Percentiles rank a stretch among this genome's conserved stretches.
Conservation (phyloP, 2,329 filamentous ascomycete genomes). For the Colletotrichum shisoi region DNA sequence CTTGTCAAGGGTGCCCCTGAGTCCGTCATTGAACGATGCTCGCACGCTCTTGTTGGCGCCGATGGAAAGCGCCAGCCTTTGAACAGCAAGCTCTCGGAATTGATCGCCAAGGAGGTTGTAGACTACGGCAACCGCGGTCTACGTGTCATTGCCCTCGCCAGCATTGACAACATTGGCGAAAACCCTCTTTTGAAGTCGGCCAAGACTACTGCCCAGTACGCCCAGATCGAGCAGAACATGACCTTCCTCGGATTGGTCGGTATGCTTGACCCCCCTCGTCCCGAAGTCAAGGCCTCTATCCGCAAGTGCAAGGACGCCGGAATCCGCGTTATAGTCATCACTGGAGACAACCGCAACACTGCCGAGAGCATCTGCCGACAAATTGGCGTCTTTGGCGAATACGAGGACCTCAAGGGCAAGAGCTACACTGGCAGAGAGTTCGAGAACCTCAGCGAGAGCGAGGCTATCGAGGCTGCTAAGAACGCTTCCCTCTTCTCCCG, state of each 20-base stretch:
- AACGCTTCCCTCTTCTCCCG: constrained; percentile 92
- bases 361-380: constrained; percentile 97
- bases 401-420: constrained; percentile 87
- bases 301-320: constrained; percentile 89
- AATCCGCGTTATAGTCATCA: constrained; percentile 97
- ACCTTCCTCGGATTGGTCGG: constrained; percentile 92
- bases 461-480: constrained; percentile 85
- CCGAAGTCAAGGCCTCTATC: constrained; percentile 87
- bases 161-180: constrained; percentile 75
- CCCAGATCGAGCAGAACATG: constrained; percentile 88
- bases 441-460: constrained; percentile 78
- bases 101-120: constrained; percentile 81
- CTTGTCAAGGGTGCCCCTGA: constrained; percentile 97
- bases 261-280: constrained; percentile 95
- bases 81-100: constrained; percentile 70
- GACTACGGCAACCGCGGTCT: constrained; percentile 92
- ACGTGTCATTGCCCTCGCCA: constrained; percentile 92
- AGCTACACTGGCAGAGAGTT: constrained; percentile 96
- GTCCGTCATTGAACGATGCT: constrained; percentile 90
- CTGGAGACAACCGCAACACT: constrained; percentile 96
- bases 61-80: constrained; percentile 80
- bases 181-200: constrained; percentile 76
- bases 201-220: constrained; percentile 83
- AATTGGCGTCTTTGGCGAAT: constrained; percentile 86
- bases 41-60: constrained; percentile 77